Percentiles rank a stretch among this genome's conserved stretches.
Conservation (phyloP, 2,329 filamentous ascomycete species). For the Aspergillus sp. region DNA sequence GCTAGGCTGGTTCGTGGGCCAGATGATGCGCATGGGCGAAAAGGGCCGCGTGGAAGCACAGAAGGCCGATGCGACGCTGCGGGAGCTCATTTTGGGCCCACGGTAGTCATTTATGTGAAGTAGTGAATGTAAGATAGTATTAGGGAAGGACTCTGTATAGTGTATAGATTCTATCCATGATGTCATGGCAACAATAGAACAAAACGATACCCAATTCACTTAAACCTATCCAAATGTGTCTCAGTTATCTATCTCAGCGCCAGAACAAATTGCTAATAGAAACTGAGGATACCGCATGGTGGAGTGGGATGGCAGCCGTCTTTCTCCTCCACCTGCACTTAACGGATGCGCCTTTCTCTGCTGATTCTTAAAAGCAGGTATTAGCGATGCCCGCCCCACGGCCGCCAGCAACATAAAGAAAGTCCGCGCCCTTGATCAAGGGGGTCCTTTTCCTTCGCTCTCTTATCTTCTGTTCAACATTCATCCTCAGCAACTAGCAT, state of each 20-base stretch:
- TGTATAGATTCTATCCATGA: neutral
- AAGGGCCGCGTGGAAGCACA: conserved; percentile 63
- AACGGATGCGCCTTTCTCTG: conserved; percentile 41
- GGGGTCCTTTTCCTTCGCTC: neutral
- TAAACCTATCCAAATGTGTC: neutral
- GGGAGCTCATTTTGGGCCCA: conserved; percentile 44
- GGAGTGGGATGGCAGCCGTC: conserved; percentile 26
- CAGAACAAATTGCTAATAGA: conserved; percentile 24
- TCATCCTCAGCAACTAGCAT: neutral
- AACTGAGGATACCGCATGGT: conserved; percentile 26
- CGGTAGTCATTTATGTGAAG: neutral
- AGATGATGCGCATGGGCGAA: conserved; percentile 63
- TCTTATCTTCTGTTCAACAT: neutral
- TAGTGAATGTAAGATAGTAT: conserved; percentile 1
- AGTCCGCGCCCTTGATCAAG: conserved; percentile 4
- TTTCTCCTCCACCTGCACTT: conserved; percentile 51
- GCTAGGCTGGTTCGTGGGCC: conserved; percentile 66
- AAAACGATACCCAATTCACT: neutral
- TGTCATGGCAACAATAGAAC: conserved; percentile 1
- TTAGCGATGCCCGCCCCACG: conserved; percentile 31
- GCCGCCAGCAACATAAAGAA: conserved; percentile 16
- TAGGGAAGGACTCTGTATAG: neutral
- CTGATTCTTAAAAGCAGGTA: conserved; percentile 45
- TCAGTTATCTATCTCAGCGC: neutral
- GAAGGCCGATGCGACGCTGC: conserved; percentile 56